phyloP scores from a whole-genome alignment of 2,329 filamentous ascomycete species.

The Aspergillus quadricinctus region DNA sequence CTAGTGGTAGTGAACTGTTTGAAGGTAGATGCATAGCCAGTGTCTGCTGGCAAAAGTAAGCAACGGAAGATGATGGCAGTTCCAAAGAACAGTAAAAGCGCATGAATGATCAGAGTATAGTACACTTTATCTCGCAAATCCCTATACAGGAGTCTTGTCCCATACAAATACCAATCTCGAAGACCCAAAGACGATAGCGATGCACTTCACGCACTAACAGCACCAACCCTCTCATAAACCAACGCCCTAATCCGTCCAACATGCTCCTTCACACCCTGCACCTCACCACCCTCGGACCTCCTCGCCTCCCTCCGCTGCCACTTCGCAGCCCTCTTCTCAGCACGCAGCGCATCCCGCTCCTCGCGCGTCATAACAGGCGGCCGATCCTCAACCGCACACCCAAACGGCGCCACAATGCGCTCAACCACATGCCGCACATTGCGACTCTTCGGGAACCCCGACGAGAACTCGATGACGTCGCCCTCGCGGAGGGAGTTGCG shows the following conservation, averaged over 20 bases:
- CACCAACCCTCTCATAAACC: slow-evolving; percentile 21
- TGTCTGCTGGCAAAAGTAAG: background rate
- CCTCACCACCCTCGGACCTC: slow-evolving; percentile 13
- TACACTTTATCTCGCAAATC: background rate
- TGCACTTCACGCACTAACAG: background rate
- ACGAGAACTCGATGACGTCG: slow-evolving; percentile 44
- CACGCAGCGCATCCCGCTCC: slow-evolving; percentile 31
- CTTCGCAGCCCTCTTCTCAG: slow-evolving; percentile 29
- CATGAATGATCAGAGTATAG: background rate
- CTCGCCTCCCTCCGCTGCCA: slow-evolving; percentile 27
- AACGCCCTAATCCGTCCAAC: slow-evolving; percentile 27
- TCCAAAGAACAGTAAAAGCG: background rate
- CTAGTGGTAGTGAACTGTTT: background rate
- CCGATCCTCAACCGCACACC: slow-evolving; percentile 29
- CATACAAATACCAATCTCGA: background rate
- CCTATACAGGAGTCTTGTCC: background rate
- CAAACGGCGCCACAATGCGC: slow-evolving; percentile 41
- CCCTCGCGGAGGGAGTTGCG: slow-evolving; percentile 39
- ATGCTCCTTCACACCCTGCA: slow-evolving; percentile 15
- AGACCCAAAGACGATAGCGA: background rate
- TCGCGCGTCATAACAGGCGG: slow-evolving; percentile 32
- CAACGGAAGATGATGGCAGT: background rate
- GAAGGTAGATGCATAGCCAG: background rate
- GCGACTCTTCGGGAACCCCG: slow-evolving; percentile 35
- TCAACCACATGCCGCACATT: slow-evolving; percentile 40